A percentile compares a stretch with the other conserved stretches of the same genome.
Conservation (phyloP, 345 rosid species). For the Salix koriyanagi region DNA sequence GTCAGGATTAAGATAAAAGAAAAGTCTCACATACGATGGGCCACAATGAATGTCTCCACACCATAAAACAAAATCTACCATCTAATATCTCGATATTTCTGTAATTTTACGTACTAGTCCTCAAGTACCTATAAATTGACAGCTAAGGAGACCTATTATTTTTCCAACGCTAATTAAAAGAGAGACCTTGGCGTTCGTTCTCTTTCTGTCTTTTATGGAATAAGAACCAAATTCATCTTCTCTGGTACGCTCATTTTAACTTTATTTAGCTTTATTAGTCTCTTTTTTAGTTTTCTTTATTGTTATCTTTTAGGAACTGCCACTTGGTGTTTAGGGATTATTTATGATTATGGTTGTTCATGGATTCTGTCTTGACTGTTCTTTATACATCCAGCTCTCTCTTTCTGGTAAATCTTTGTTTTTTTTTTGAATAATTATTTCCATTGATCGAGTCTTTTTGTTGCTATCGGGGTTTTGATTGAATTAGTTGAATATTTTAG, state of each 20-base stretch:
- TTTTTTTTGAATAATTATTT: background rate
- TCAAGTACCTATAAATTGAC: conserved; percentile 26
- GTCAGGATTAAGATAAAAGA: background rate
- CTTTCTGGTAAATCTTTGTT: background rate
- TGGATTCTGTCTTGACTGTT: background rate
- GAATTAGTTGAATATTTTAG: background rate
- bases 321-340: background rate
- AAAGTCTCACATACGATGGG: background rate
- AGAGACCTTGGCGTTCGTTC: background rate
- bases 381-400: background rate
- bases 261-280: background rate
- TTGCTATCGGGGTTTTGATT: conserved; percentile 5
- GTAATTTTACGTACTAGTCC: conserved; percentile 2
- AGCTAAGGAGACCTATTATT: background rate
- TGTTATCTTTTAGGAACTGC: background rate
- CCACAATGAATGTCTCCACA: background rate
- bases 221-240: background rate
- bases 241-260: conserved; percentile 14
- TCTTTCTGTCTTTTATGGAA: background rate
- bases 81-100: background rate
- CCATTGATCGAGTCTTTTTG: background rate
- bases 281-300: background rate
- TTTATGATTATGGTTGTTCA: background rate
- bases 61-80: background rate
- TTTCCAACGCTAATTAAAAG: background rate